Conservation (phyloP, 208 protist species). For the Polymyxa betae region DNA sequence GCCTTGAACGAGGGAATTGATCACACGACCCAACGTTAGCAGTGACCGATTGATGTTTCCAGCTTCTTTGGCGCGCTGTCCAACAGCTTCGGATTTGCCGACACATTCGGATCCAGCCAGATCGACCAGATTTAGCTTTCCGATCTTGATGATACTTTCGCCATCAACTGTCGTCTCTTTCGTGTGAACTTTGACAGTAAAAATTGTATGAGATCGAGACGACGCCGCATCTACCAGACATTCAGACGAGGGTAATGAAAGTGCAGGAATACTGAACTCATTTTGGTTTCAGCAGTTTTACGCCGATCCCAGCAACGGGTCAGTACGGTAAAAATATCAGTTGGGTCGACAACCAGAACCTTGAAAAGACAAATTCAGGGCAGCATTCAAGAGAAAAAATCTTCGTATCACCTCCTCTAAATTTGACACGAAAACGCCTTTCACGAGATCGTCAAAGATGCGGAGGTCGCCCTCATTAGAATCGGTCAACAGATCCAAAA, state of each 20-base stretch:
- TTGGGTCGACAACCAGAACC: slow-evolving; percentile 40
- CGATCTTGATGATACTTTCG: slow-evolving; percentile 59
- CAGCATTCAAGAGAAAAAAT: not conserved
- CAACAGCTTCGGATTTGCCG: slow-evolving; percentile 69
- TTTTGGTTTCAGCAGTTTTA: slow-evolving; percentile 43
- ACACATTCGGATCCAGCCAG: slow-evolving; percentile 72
- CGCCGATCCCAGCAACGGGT: slow-evolving; percentile 27
- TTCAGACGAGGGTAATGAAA: not conserved
- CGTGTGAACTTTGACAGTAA: slow-evolving; percentile 59
- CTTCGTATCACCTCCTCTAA: not conserved
- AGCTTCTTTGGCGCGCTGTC: slow-evolving; percentile 71
- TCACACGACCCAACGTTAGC: slow-evolving; percentile 73
- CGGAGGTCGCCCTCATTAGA: not conserved
- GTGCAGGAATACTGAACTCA: not conserved
- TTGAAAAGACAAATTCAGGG: not conserved
- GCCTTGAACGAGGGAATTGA: slow-evolving; percentile 63
- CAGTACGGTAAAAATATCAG: slow-evolving; percentile 48
- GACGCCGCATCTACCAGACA: slow-evolving; percentile 52
- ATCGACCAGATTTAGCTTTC: slow-evolving; percentile 64
- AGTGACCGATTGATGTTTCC: slow-evolving; percentile 77
- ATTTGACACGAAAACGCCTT: slow-evolving; percentile 42
- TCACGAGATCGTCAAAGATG: slow-evolving; percentile 21
- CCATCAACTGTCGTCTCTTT: slow-evolving; percentile 56
- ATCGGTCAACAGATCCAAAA: slow-evolving; percentile 26
- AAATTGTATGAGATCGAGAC: slow-evolving; percentile 54